Conservation (phyloP, 2,329 filamentous ascomycete genomes). For the Pseudocercospora musae region DNA sequence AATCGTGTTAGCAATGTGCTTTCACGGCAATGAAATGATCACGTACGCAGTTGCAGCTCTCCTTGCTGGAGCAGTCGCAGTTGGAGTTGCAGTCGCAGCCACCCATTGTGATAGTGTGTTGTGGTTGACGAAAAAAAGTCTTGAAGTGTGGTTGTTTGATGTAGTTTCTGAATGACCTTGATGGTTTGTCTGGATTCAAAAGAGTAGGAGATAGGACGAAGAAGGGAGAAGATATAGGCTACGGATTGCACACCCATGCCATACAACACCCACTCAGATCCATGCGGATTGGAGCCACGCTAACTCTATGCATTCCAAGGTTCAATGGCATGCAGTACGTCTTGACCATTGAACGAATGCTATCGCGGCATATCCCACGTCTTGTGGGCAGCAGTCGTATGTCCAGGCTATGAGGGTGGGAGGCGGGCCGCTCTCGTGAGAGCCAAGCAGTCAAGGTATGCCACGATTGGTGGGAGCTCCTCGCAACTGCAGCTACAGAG, state of each 20-base stretch:
- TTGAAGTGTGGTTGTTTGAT: conserved; percentile 19
- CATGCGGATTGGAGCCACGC: conserved; percentile 19
- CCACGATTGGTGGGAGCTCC: conserved; percentile 16
- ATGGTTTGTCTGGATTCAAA: conserved; percentile 18
- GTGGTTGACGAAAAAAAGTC: conserved; percentile 8
- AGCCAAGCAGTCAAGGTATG: conserved; percentile 8
- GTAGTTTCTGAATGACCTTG: conserved; percentile 21
- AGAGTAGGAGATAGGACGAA: conserved; percentile 16
- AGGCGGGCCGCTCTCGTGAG: conserved; percentile 3
- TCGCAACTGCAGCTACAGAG: conserved; percentile 5
- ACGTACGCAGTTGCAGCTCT: conserved; percentile 35
- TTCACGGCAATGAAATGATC: neutral
- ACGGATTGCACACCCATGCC: conserved; percentile 3
- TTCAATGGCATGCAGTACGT: conserved; percentile 16
- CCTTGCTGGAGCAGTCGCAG: conserved; percentile 29
- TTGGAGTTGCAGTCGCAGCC: conserved; percentile 32
- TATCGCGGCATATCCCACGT: conserved; percentile 18
- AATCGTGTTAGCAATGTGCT: neutral
- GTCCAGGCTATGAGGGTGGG: conserved; percentile 9
- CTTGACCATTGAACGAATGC: conserved; percentile 13
- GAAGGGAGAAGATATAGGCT: conserved; percentile 21
- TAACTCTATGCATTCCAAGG: conserved; percentile 22
- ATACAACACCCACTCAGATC: conserved; percentile 11
- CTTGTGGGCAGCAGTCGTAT: conserved; percentile 16
- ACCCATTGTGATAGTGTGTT: conserved; percentile 31